Evolutionary conservation across 2,329 filamentous ascomycete species (phyloP), one percentile per base, ranked within the genome.

Genomic region (Pyrenophora graminea): DNA sequence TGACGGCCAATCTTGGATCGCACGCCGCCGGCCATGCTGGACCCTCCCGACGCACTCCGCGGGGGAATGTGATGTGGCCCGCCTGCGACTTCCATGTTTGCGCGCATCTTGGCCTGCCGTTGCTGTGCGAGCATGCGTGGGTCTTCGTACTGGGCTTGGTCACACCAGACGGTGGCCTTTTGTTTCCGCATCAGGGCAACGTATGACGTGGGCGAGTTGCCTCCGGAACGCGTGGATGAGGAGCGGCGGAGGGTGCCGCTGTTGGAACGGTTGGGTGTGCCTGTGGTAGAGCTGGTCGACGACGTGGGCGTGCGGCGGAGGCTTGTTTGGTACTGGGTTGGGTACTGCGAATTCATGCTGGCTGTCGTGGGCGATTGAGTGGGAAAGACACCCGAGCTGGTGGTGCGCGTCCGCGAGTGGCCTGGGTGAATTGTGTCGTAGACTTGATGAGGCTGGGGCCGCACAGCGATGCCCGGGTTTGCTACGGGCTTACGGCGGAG

Each of bases 121-220:
- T 96, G 91, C 66, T 92, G 88, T 23, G 91, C 91, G 3, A 88
- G 78, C 50, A 94, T 78, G 43, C 91, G 84, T 0, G 93, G 90
- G 71, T 99, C 94, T 74, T 97, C 91, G 56, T 90, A 86, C 72
- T 99, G 94, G 8, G 93, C 84, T 46, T 92, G 88, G 70, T 97
- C 94, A 77, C 92, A 97, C 94, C 94, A 99, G 4, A 99, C 94
- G 0, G 94, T 99, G 27, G 91, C 94, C 73, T 97, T 97, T 76
- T 99, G 94, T 72, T 92, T 93, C 56, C 94, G 86, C 77, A 99
- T 87, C n/a, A 97, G 82, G 31, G 94, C 92, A 44, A 99, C 94
- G 74, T 99, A 99, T 59, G 91, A 87, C n/a, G 82, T 82, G 1
- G 88, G 70, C 42, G 77, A 79, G 48, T 78, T 79, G 56, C 82